phyloP scores from a whole-genome alignment of 2,329 filamentous ascomycete species.

The Chrysoporthe deuterocubensis region DNA sequence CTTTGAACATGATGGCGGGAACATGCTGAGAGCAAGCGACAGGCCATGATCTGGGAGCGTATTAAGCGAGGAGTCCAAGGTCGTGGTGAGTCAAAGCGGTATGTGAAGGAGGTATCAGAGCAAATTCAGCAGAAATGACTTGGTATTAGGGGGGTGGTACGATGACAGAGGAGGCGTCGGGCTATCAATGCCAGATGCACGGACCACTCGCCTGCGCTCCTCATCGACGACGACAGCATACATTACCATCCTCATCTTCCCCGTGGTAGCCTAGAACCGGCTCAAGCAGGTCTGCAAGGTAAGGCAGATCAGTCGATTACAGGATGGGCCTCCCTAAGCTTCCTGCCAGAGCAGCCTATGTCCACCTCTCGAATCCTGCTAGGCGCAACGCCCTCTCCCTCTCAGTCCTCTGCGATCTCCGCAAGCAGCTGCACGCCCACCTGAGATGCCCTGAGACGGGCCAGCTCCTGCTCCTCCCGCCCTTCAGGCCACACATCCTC shows the following conservation, averaged over 20 bases:
- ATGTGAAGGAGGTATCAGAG: neutral
- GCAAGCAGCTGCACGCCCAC: conserved; percentile 32
- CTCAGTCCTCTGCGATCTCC: conserved; percentile 33
- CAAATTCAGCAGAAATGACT: too few relatives aligned
- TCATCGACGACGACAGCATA: too few relatives aligned
- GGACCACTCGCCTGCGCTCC: neutral
- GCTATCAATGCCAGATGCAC: neutral
- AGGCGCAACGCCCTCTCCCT: conserved; percentile 36
- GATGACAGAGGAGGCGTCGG: too few relatives aligned
- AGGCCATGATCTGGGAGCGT: neutral
- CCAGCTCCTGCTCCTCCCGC: conserved; percentile 35
- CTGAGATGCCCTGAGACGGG: conserved; percentile 33
- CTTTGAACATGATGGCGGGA: neutral
- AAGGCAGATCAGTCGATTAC: neutral
- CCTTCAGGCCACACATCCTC: conserved; percentile 33
- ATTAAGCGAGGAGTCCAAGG: neutral
- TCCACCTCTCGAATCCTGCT: conserved; percentile 33
- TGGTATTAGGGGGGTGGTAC: too few relatives aligned
- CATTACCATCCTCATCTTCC: neutral
- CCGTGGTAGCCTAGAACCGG: too few relatives aligned
- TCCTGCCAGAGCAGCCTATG: conserved; percentile 35
- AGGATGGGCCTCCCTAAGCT: conserved; percentile 32
- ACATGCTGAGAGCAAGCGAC: neutral
- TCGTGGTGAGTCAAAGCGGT: neutral
- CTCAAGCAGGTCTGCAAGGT: neutral